Base-by-base conservation (phyloP, 2,329 filamentous ascomycete species). In the Pseudogymnoascus sp. region DNA sequence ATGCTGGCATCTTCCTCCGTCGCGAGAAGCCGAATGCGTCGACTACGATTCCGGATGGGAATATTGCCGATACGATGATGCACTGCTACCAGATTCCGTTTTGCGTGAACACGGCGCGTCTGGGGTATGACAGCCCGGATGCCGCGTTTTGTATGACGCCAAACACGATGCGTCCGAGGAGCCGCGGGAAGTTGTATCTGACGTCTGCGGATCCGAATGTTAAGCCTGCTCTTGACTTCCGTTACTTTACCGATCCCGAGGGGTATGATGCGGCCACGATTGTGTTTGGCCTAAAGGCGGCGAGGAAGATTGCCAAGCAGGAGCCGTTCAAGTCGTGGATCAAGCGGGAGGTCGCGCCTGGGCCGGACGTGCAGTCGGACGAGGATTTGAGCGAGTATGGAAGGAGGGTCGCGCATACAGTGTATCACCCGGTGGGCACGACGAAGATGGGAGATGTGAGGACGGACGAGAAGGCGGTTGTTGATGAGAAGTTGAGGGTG, bases 51-150 rank as follows among this genome's bases (percentile, higher is more conserved):
- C 73, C 77, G 1, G 90, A 95, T 68, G 88, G 88, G 60, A 83
- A 88, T 65, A 87, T 89, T 61, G 89, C 88, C 66, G 92, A 96
- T 72, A 78, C 95, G 70, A 96, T 96, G 92, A 94, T 94, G 88
- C 91, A 96, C 79, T 96, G 91, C 82, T 96, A 96, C 79, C 92
- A 96, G 77, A 95, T 96, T 68, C 91, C 91, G 61, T 96, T 96
- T 77, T 89, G 87, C 65, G 84, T 92, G 68, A 96, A 96, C 81
- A 96, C 91, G 1, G 78, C 82, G 61, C 86, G 89, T 40, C 82
- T 96, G 9, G 91, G 91, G 67, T 96, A 86, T 71, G 69, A 71
- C 29, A 69, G 67, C 1, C 74, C 75, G 3, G 72, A 77, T 62
- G 80, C 85, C 66, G 76, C 84, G 59, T 80, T 82, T 12, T 75